Evolutionary conservation across 108 stramenopile genomes (phyloP), one percentile per base, ranked within the genome.

Genomic region (Mediolabrus comicus): DNA sequence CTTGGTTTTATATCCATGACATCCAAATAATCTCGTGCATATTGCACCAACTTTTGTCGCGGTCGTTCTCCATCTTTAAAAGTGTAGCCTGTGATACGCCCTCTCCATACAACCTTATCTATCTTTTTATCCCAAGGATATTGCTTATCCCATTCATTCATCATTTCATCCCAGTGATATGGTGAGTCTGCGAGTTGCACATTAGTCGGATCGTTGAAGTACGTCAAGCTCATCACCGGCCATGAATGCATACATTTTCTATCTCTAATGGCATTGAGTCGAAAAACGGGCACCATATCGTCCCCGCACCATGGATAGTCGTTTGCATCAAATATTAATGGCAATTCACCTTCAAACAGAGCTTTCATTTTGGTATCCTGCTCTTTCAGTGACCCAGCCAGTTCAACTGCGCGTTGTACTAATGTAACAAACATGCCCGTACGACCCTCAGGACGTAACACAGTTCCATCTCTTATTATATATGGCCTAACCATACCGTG

Each of bases 271-370:
- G 71, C 71, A 56, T 71, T 71, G 38, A 71, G 26, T 43, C 71
- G 43, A 30, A 71, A 71, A n/a, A 71, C 25, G 3, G 71, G 71
- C 16, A 71, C 71, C 12, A 62, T 30, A 53, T 71, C 71, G 24
- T 71, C 71, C 1, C 71, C 71, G 38, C 71, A 71, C 61, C 61
- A 71, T 4, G 71, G 54, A 28, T 71, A 71, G 19, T 71, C 71
- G 32, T 62, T 71, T 26, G 71, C 14, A 33, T 71, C 71, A 62
- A 52, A 71, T 30, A 71, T 62, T 12, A 71, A 13, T 5, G 71
- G 71, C 8, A 71, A 31, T 17, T 71, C 71, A 16, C 71, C 71
- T 14, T 71, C 61, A 27, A 39, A 58, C 25, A 72, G 39, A 17
- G 56, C 22, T 36, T 51, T 72, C 55, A 72, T 63, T 9, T 63